phyloP scores from a whole-genome alignment of 805 yeast species.

The Pichia pseudocactophila region DNA sequence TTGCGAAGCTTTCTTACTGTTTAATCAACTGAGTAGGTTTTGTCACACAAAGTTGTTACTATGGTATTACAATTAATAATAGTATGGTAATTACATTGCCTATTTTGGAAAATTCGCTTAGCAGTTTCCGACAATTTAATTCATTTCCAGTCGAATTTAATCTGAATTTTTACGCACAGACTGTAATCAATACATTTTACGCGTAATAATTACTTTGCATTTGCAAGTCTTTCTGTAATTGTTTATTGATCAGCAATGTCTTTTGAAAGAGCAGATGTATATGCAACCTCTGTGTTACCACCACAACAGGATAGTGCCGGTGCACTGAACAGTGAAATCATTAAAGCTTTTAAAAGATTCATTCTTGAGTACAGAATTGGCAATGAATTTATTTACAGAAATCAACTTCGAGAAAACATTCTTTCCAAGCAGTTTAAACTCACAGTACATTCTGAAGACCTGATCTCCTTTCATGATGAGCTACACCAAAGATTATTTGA shows the following conservation, averaged over 20 bases:
- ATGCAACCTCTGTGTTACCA: constrained; percentile 77
- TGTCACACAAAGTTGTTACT: no score
- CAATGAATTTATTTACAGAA: constrained; percentile 78
- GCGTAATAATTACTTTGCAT: no score
- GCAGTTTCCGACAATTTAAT: no score
- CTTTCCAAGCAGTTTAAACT: constrained; percentile 65
- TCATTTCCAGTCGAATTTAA: no score
- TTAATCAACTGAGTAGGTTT: no score
- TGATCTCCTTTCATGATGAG: constrained; percentile 83
- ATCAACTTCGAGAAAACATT: constrained; percentile 81
- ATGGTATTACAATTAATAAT: no score
- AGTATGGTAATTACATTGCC: no score
- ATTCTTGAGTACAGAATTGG: constrained; percentile 79
- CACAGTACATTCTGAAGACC: constrained; percentile 71
- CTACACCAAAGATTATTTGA: constrained; percentile 75
- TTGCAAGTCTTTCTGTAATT: no score
- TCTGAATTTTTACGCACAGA: no score
- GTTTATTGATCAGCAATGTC: constrained; percentile 57
- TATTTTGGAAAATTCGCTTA: no score
- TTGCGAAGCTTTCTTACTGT: no score
- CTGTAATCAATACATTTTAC: no score
- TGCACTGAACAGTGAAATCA: constrained; percentile 56
- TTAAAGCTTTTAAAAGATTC: constrained; percentile 71
- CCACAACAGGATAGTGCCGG: constrained; percentile 59
- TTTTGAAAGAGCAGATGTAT: constrained; percentile 63